These are phyloP conservation scores for Hypericum perforatum DNA, from an alignment of 345 rosid genomes.

Conservation along the genomic window DNA sequence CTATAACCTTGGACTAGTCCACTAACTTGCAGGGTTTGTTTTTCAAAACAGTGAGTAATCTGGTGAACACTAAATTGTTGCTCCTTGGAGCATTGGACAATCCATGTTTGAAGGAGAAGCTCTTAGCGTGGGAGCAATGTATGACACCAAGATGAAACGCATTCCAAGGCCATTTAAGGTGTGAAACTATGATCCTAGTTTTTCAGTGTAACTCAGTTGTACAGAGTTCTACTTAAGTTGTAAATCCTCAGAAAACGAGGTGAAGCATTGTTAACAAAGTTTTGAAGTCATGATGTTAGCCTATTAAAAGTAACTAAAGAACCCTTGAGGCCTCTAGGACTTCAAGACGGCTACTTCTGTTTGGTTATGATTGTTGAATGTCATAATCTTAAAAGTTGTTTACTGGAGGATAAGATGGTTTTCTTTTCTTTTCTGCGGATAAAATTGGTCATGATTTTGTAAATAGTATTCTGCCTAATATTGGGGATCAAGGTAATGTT, in stretches of 20 bases:
- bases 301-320: conserved; percentile 39
- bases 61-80: conserved; percentile 9
- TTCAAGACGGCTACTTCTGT: conserved; percentile 37
- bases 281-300: conserved; percentile 14
- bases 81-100: conserved; percentile 63
- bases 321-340: conserved; percentile 46
- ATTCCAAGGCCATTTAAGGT: conserved; percentile 87
- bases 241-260: conserved; percentile 21
- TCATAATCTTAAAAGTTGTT: background rate
- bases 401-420: no score
- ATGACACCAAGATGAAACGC: conserved; percentile 55
- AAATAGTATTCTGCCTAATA: no score
- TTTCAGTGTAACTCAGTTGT: conserved; percentile 44
- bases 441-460: background rate
- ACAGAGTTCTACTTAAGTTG: conserved; percentile 49
- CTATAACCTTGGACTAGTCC: conserved; percentile 4
- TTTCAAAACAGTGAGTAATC: conserved; percentile 9
- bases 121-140: conserved; percentile 85
- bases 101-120: conserved; percentile 88
- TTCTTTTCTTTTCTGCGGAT: background rate
- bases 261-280: conserved; percentile 18
- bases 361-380: conserved; percentile 8
- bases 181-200: conserved; percentile 11
- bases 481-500: no score
- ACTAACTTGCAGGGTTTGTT: background rate